Percentiles rank a stretch among this genome's conserved stretches.
These are phyloP conservation scores for Metarhizium humberi DNA, from an alignment of 2,329 filamentous ascomycete genomes.

Conservation along the genomic window DNA sequence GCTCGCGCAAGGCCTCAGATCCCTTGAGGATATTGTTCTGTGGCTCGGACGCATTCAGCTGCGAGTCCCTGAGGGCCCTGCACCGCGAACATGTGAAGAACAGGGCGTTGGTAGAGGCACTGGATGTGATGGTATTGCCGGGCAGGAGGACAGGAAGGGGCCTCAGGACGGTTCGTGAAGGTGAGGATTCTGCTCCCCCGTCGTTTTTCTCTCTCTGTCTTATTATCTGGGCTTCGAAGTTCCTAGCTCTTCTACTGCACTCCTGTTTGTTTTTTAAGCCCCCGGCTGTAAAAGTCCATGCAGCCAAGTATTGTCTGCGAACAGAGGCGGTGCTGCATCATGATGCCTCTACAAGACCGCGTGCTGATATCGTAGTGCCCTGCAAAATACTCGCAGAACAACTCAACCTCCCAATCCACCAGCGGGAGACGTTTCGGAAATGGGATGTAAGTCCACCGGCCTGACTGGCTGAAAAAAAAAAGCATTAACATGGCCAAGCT, in stretches of 20 bases:
- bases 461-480: too few relatives aligned
- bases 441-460: slow-evolving; percentile 55
- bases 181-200: slow-evolving; percentile 29
- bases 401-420: slow-evolving; percentile 59
- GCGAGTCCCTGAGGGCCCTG: slow-evolving; percentile 63
- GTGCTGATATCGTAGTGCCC: slow-evolving; percentile 46
- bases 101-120: slow-evolving; percentile 54
- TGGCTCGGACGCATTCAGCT: slow-evolving; percentile 87
- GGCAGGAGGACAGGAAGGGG: slow-evolving; percentile 72
- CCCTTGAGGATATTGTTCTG: slow-evolving; percentile 86
- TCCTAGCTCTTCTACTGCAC: too few relatives aligned
- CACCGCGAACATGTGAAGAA: slow-evolving; percentile 45
- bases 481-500: slow-evolving; percentile 32
- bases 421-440: slow-evolving; percentile 70
- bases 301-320: too few relatives aligned
- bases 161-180: slow-evolving; percentile 55
- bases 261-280: too few relatives aligned
- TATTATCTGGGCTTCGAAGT: too few relatives aligned
- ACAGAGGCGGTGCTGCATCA: too few relatives aligned
- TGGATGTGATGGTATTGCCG: slow-evolving; percentile 79
- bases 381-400: slow-evolving; percentile 56
- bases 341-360: too few relatives aligned
- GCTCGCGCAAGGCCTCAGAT: slow-evolving; percentile 24
- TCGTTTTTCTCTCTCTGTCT: too few relatives aligned
- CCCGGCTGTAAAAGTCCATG: too few relatives aligned